A percentile compares a stretch with the other conserved stretches of the same genome.
Evolutionary conservation across 257 asterid genomes (phyloP).

Genomic region (Eucommia ulmoides): DNA sequence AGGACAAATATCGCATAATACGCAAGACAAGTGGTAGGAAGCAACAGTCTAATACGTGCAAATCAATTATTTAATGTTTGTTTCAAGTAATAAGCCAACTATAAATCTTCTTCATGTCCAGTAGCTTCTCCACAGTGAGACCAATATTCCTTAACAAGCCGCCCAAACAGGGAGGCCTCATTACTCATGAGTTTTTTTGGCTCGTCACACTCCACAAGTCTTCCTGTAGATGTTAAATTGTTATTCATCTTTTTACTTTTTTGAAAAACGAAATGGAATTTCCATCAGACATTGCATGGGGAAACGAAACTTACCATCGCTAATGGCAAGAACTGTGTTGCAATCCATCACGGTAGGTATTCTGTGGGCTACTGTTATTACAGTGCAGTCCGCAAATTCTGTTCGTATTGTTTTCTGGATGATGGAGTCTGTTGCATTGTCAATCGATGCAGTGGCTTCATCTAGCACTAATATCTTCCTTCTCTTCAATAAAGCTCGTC

Average conservation of each 20-base stretch:
- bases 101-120: not conserved
- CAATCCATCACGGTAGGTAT: slow-evolving; percentile 31
- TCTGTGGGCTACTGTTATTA: slow-evolving; percentile 29
- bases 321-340: slow-evolving; percentile 24
- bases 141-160: slow-evolving; percentile 28
- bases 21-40: no score
- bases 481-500: slow-evolving; percentile 20
- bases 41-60: no score
- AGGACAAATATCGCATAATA: no score
- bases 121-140: not conserved
- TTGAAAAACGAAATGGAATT: not conserved
- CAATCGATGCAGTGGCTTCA: slow-evolving; percentile 36
- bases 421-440: slow-evolving; percentile 21
- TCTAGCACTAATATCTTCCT: slow-evolving; percentile 26
- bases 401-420: slow-evolving; percentile 17
- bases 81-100: not conserved
- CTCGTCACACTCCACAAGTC: slow-evolving; percentile 16
- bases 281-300: not conserved
- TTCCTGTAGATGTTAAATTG: slow-evolving; percentile 10
- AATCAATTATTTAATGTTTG: not conserved
- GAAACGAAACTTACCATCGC: slow-evolving; percentile 18
- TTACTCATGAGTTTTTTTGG: slow-evolving; percentile 22
- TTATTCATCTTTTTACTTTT: not conserved
- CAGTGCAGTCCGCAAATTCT: slow-evolving; percentile 24
- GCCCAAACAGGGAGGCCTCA: slow-evolving; percentile 20